Conservation (phyloP, 208 protist genomes). For the Leishmania aethiopica region DNA sequence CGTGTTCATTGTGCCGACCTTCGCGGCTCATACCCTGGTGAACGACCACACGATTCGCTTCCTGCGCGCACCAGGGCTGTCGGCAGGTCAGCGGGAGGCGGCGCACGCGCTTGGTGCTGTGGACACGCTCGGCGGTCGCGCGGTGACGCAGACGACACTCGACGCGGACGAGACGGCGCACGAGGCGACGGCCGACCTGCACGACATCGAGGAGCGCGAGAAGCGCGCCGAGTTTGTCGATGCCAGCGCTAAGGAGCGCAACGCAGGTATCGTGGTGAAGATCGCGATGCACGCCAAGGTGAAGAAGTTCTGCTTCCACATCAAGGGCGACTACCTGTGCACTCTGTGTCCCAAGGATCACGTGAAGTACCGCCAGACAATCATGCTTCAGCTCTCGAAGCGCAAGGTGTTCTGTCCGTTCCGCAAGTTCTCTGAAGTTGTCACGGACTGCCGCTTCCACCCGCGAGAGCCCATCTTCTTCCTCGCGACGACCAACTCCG, state of each 20-base stretch:
- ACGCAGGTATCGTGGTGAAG: slow-evolving; percentile 88
- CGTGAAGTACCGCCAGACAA: slow-evolving; percentile 93
- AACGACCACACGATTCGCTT: slow-evolving; percentile 92
- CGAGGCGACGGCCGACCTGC: slow-evolving; percentile 70
- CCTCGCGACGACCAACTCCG: slow-evolving; percentile 93
- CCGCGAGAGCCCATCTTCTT: slow-evolving; percentile 99
- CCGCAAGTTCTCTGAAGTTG: slow-evolving; percentile 90
- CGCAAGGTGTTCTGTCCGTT: slow-evolving; percentile 93
- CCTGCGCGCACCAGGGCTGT: slow-evolving; percentile 70
- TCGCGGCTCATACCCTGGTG: slow-evolving; percentile 75
- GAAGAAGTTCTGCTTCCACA: slow-evolving; percentile 90
- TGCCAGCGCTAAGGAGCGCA: slow-evolving; percentile 67
- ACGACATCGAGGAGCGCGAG: slow-evolving; percentile 86
- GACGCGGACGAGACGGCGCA: slow-evolving; percentile 84
- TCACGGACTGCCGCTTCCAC: slow-evolving; percentile 97
- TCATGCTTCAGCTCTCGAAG: slow-evolving; percentile 94
- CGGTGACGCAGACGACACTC: slow-evolving; percentile 80
- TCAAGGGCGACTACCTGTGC: slow-evolving; percentile 90
- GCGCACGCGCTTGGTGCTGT: slow-evolving; percentile 42
- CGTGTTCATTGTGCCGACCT: slow-evolving; percentile 88
- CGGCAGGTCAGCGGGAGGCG: slow-evolving; percentile 29
- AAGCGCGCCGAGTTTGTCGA: slow-evolving; percentile 91
- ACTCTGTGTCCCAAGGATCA: slow-evolving; percentile 93
- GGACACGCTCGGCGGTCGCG: slow-evolving; percentile 68
- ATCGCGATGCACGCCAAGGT: slow-evolving; percentile 90